These are phyloP conservation scores for Nymphaea colorata DNA, from an alignment of 164 flowering plant genomes.

Conservation along the genomic window DNA sequence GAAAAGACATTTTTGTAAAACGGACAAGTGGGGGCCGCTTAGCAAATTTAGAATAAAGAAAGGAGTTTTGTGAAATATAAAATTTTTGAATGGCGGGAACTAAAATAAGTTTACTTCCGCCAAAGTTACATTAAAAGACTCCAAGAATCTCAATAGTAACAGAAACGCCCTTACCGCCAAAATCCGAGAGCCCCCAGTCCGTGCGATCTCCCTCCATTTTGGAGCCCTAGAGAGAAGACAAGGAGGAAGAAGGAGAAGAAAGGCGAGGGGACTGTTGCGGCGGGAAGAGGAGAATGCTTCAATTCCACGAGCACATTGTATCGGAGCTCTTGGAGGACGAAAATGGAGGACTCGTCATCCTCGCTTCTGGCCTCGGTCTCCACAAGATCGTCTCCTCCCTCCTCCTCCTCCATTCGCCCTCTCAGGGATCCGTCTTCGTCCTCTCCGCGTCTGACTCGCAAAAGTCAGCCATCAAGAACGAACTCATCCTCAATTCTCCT, in stretches of 20 bases:
- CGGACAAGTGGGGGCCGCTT: too few species aligned
- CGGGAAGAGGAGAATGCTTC: conserved; percentile 32
- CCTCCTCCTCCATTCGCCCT: conserved; percentile 58
- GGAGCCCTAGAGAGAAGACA: background rate
- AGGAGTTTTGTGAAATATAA: too few species aligned
- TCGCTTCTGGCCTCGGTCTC: conserved; percentile 80
- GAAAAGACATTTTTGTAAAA: too few species aligned
- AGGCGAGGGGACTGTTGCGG: too few species aligned
- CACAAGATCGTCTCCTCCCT: conserved; percentile 61
- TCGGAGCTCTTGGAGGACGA: conserved; percentile 70
- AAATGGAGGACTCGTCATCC: conserved; percentile 57
- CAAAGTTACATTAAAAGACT: background rate
- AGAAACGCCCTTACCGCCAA: background rate
- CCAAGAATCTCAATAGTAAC: background rate
- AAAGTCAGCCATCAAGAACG: conserved; percentile 23
- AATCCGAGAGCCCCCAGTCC: background rate
- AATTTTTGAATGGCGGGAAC: too few species aligned
- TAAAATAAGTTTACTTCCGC: too few species aligned
- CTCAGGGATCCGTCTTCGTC: conserved; percentile 65
- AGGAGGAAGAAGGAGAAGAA: background rate
- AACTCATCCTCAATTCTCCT: conserved; percentile 4
- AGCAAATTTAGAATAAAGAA: too few species aligned
- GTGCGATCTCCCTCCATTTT: background rate
- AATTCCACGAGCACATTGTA: conserved; percentile 75
- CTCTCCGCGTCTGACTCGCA: conserved; percentile 57